A percentile compares a stretch with the other conserved stretches of the same genome.
Conservation (phyloP, 2,329 filamentous ascomycete species). For the Ophiostoma montium region DNA sequence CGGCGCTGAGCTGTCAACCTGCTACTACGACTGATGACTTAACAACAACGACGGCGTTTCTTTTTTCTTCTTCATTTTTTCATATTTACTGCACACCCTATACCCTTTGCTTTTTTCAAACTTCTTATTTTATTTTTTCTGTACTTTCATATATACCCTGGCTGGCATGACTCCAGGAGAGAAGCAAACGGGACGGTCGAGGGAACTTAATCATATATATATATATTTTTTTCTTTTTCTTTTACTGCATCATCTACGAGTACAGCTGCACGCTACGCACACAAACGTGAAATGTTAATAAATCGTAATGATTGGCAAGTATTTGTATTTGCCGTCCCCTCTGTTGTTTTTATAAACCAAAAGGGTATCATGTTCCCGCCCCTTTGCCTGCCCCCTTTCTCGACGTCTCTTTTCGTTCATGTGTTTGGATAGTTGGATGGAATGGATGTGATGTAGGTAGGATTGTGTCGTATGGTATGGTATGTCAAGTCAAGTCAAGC, state of each 20-base stretch:
- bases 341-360: constrained; percentile 10
- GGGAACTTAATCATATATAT: background rate
- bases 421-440: background rate
- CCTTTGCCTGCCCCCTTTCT: too few relatives aligned
- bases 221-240: background rate
- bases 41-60: background rate
- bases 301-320: background rate
- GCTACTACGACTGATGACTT: constrained; percentile 21
- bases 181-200: constrained; percentile 2
- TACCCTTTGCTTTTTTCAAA: background rate
- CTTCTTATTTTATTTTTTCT: background rate
- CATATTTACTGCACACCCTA: background rate
- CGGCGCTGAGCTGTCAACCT: constrained; percentile 16
- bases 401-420: too few relatives aligned
- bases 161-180: constrained; percentile 10
- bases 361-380: constrained; percentile 11
- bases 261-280: background rate
- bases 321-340: background rate
- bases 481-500: too few relatives aligned
- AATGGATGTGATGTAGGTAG: background rate
- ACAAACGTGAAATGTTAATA: constrained; percentile 1
- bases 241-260: background rate
- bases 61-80: background rate
- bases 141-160: constrained; percentile 2
- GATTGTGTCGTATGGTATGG: too few relatives aligned